Conservation (phyloP, 306 rosid species). For the Adenanthera pavonina region DNA sequence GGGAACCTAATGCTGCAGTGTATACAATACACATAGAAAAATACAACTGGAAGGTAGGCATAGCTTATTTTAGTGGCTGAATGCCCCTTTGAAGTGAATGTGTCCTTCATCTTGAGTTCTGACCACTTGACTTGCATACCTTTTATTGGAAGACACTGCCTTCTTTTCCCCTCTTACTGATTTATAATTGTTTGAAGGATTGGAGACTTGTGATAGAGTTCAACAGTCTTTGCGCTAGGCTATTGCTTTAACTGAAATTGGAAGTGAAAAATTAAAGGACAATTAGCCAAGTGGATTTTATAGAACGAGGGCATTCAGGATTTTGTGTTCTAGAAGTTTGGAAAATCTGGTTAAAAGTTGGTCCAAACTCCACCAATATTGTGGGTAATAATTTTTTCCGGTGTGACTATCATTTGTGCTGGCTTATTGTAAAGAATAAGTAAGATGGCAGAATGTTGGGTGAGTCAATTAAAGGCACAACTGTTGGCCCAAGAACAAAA, state of each 20-base stretch:
- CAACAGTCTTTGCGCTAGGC: not conserved
- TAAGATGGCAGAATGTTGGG: not conserved
- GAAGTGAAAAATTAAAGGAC: not conserved
- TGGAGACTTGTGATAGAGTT: slow-evolving; percentile 13
- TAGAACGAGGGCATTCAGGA: not conserved
- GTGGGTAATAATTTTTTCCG: not conserved
- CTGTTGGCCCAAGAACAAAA: not conserved
- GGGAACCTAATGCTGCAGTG: slow-evolving; percentile 12
- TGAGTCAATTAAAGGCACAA: not conserved
- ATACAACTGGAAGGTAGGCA: slow-evolving; percentile 26
- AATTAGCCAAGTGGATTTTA: not conserved
- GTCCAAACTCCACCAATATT: not conserved
- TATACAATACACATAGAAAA: not conserved
- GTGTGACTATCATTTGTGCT: too few relatives aligned
- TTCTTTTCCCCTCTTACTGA: slow-evolving; percentile 24
- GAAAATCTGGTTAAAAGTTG: not conserved
- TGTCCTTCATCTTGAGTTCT: not conserved
- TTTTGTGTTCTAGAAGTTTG: not conserved
- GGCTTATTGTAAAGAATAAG: not conserved
- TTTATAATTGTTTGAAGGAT: not conserved
- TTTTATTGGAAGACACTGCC: slow-evolving; percentile 14
- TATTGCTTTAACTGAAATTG: not conserved
- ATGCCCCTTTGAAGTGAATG: not conserved
- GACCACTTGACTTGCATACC: not conserved
- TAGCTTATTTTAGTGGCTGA: slow-evolving; percentile 2